These are phyloP conservation scores for Rugonectria rugulosa DNA, from an alignment of 2,329 filamentous ascomycete genomes.

Conservation along the genomic window DNA sequence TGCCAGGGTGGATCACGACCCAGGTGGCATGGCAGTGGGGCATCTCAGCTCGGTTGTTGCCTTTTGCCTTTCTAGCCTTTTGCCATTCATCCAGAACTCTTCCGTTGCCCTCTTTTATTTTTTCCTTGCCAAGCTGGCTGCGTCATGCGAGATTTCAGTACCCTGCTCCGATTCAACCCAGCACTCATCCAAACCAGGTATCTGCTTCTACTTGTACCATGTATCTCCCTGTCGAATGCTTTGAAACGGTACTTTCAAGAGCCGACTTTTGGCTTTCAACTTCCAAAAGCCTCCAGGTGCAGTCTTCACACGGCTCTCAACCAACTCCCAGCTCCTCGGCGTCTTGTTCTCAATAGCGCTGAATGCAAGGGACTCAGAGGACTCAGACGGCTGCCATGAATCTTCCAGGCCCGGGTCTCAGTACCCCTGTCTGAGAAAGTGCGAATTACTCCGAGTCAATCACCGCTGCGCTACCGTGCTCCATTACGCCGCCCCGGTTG, in stretches of 20 bases:
- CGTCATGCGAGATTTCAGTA: too few relatives aligned
- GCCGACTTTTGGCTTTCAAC: too few relatives aligned
- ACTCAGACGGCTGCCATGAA: background rate
- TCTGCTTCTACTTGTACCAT: too few relatives aligned
- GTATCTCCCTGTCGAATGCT: too few relatives aligned
- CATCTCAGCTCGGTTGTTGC: constrained; percentile 16
- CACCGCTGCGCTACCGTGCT: background rate
- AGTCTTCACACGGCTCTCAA: too few relatives aligned
- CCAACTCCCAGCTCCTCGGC: background rate
- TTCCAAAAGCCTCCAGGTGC: too few relatives aligned
- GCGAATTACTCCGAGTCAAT: background rate
- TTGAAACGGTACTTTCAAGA: too few relatives aligned
- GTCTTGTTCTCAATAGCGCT: background rate
- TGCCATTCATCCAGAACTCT: too few relatives aligned
- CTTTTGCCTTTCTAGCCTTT: constrained; percentile 10
- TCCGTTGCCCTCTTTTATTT: too few relatives aligned
- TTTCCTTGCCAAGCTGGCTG: too few relatives aligned
- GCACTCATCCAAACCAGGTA: too few relatives aligned
- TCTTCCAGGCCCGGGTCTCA: background rate
- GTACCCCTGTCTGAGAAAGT: background rate
- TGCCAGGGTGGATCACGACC: constrained; percentile 27
- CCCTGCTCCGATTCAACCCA: too few relatives aligned
- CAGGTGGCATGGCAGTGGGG: constrained; percentile 26
- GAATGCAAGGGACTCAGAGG: background rate
- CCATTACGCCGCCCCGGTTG: background rate